phyloP scores from a whole-genome alignment of 2,329 filamentous ascomycete genomes.

The Botrytis fabae region DNA sequence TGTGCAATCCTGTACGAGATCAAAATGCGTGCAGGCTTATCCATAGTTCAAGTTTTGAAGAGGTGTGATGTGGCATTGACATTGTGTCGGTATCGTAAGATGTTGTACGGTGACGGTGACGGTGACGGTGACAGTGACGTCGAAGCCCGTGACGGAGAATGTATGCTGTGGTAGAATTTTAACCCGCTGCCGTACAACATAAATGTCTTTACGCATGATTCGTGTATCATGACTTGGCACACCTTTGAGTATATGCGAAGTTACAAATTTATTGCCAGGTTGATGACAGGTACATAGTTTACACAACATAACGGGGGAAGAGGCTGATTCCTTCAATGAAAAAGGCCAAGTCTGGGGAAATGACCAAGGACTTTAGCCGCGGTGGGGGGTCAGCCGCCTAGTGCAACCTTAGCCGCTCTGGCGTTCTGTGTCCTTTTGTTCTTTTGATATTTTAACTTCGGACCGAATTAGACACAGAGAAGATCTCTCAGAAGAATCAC shows the following conservation, averaged over 20 bases:
- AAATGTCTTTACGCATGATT: neutral
- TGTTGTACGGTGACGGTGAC: neutral
- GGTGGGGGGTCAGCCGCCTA: neutral
- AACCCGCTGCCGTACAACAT: neutral
- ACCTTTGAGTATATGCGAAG: neutral
- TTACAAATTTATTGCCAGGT: neutral
- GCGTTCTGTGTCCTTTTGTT: neutral
- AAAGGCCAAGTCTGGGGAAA: constrained; percentile 17
- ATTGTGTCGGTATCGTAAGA: neutral
- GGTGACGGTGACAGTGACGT: neutral
- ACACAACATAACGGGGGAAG: neutral
- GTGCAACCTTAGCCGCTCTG: neutral
- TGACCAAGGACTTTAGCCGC: constrained; percentile 9
- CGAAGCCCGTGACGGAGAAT: neutral
- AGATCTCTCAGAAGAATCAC: neutral
- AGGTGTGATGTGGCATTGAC: neutral
- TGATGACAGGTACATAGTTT: neutral
- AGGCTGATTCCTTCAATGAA: neutral
- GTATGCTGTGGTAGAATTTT: neutral
- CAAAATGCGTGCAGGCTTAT: neutral
- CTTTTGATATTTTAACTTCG: neutral
- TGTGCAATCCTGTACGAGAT: neutral
- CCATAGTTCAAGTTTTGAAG: neutral
- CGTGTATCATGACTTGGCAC: neutral
- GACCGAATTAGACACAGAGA: constrained; percentile 8